Conservation (phyloP, 2,329 filamentous ascomycete genomes). For the Fusarium floridanum region DNA sequence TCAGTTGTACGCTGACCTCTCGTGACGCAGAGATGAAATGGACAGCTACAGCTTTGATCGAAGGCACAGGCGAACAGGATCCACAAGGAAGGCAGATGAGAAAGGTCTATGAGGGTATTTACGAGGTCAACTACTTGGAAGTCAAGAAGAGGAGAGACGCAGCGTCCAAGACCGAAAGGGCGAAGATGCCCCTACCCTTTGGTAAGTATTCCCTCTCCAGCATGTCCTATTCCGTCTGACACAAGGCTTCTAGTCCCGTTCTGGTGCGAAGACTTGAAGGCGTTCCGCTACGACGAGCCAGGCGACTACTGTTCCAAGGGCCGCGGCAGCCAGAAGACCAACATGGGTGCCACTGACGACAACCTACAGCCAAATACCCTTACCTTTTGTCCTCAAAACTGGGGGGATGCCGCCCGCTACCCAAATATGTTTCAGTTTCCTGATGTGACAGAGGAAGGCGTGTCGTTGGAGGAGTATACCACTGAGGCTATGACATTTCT, state of each 20-base stretch:
- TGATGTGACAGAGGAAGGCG: neutral
- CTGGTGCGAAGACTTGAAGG: neutral
- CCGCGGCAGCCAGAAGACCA: neutral
- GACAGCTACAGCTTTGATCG: neutral
- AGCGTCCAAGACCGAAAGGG: neutral
- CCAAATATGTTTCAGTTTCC: neutral
- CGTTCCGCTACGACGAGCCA: neutral
- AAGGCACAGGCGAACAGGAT: neutral
- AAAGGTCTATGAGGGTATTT: neutral
- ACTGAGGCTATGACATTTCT: neutral
- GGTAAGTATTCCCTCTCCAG: neutral
- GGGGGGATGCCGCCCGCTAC: neutral
- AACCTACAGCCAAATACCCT: neutral
- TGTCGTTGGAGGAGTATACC: neutral
- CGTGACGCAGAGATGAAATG: neutral
- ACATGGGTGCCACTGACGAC: neutral
- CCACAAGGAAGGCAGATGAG: neutral
- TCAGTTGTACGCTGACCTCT: neutral
- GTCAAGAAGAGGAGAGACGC: neutral
- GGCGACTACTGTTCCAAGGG: neutral
- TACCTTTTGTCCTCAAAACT: neutral
- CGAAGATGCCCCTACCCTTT: neutral
- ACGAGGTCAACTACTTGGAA: neutral
- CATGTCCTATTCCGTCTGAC: neutral
- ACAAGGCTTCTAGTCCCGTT: neutral